phyloP scores from a whole-genome alignment of 140 eudicot genomes.

The Flaveria floridana region DNA sequence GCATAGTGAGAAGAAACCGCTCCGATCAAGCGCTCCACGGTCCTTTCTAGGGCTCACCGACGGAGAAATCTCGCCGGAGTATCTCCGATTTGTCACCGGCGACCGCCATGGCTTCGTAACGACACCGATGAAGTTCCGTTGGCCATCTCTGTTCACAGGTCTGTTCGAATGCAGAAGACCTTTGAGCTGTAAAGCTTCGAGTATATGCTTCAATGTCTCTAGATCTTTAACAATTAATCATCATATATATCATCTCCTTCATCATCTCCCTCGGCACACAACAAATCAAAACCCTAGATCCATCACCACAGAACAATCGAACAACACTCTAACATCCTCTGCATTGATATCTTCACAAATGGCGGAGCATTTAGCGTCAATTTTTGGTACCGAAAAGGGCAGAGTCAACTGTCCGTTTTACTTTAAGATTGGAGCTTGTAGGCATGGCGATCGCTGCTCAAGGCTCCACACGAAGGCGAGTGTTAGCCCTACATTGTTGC shows the following conservation, averaged over 20 bases:
- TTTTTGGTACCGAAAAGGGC: constrained; percentile 58
- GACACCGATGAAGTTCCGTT: no score
- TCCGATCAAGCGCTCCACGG: no score
- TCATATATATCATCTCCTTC: not conserved
- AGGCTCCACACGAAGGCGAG: constrained; percentile 62
- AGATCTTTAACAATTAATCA: no score
- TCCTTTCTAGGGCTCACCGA: no score
- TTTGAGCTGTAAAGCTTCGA: no score
- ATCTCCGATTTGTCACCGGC: no score
- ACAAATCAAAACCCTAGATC: constrained; percentile 14
- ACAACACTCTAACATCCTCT: not conserved
- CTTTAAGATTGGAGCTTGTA: constrained; percentile 61
- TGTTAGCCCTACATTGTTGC: constrained; percentile 55
- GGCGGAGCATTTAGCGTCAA: constrained; percentile 63
- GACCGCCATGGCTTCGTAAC: no score
- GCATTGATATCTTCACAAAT: constrained; percentile 24
- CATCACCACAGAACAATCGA: not conserved
- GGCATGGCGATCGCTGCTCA: constrained; percentile 62
- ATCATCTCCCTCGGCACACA: constrained; percentile 2
- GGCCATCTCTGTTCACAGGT: no score
- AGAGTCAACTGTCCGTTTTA: constrained; percentile 55
- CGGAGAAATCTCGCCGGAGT: no score
- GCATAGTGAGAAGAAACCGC: no score
- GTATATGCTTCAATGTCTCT: no score
- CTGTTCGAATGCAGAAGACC: no score